Percentiles rank a stretch among this genome's conserved stretches.
Evolutionary conservation across 192 early-diverging fungal genomes (phyloP).

Genomic region (Coemansia interrupta): DNA sequence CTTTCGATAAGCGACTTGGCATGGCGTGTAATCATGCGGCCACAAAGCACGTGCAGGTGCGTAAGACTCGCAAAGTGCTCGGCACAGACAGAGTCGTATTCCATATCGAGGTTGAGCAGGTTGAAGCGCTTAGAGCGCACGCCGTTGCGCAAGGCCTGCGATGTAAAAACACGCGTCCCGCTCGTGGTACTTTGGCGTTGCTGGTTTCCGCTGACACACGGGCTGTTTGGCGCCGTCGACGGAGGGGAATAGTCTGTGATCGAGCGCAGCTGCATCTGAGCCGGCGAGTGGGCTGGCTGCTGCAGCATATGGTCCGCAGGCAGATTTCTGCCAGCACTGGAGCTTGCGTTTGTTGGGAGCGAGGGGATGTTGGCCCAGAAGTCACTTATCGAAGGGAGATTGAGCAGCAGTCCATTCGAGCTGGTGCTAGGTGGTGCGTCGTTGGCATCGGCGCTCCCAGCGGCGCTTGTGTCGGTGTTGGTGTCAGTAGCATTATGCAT

Average conservation of each 20-base stretch:
- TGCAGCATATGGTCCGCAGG: background rate
- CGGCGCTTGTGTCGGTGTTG: background rate
- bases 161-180: conserved; percentile 38
- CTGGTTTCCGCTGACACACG: conserved; percentile 11
- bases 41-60: conserved; percentile 41
- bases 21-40: conserved; percentile 47
- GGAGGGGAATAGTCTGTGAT: conserved; percentile 14
- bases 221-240: conserved; percentile 36
- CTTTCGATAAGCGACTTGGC: conserved; percentile 47
- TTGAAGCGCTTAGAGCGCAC: conserved; percentile 48
- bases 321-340: background rate
- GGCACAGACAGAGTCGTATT: conserved; percentile 49
- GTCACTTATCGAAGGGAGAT: conserved; percentile 25
- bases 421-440: background rate
- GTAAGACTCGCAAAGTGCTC: conserved; percentile 42
- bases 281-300: conserved; percentile 1
- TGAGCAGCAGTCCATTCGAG: conserved; percentile 16
- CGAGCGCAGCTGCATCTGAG: conserved; percentile 7
- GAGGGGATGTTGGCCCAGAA: conserved; percentile 46
- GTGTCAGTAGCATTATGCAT: conserved; percentile 33
- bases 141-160: conserved; percentile 39
- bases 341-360: conserved; percentile 27
- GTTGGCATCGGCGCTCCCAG: background rate
- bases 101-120: conserved; percentile 51
- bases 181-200: conserved; percentile 9